phyloP scores from a whole-genome alignment of 306 rosid genomes.

The cucumber (Cucumis sativus) region DNA sequence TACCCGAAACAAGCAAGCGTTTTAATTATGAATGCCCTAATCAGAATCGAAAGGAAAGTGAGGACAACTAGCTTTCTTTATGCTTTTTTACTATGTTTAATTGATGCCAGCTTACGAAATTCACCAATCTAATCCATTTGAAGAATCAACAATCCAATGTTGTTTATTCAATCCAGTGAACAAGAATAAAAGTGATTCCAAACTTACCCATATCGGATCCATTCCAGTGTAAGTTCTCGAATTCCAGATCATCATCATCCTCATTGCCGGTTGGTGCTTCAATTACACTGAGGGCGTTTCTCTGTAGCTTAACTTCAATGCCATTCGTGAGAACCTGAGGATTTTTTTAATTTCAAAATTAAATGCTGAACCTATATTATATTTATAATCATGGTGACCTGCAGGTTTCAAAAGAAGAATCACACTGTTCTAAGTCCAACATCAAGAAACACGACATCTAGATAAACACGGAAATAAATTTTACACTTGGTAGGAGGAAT shows the following conservation, averaged over 20 bases:
- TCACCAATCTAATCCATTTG: background rate
- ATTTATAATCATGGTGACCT: background rate
- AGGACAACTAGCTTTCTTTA: background rate
- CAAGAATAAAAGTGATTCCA: background rate
- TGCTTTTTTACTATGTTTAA: background rate
- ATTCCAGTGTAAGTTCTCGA: conserved; percentile 70
- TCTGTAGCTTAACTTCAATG: conserved; percentile 95
- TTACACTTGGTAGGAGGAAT: background rate
- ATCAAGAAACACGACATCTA: background rate
- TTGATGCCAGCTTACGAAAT: background rate
- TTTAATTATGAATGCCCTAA: conserved; percentile 5
- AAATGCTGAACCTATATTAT: background rate
- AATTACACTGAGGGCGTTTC: conserved; percentile 94
- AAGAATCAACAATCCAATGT: background rate
- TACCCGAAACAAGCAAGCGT: background rate
- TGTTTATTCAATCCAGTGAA: background rate
- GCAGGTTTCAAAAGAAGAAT: background rate
- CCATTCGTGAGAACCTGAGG: conserved; percentile 93
- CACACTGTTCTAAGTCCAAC: background rate
- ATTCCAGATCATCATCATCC: conserved; percentile 90
- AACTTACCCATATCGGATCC: conserved; percentile 92
- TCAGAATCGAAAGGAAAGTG: background rate
- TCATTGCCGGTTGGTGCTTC: conserved; percentile 96
- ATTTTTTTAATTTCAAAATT: background rate
- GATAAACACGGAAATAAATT: background rate